Conservation (phyloP, 2,329 filamentous ascomycete species). For the Phyllosticta citrichinensis region DNA sequence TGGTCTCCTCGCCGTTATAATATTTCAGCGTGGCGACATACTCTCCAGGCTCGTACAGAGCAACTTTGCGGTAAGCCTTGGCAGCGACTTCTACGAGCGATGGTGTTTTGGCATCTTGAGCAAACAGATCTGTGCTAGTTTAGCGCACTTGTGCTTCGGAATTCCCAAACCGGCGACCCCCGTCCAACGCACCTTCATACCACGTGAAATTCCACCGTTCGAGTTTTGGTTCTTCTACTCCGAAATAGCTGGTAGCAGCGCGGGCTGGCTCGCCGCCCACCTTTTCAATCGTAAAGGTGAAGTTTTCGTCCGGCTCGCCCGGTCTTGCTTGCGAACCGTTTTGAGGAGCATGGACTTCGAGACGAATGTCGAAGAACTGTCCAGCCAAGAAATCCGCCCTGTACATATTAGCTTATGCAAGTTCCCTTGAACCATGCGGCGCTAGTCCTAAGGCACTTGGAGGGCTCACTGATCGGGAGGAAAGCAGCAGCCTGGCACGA, state of each 20-base stretch:
- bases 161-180: neutral
- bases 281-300: conserved; percentile 65
- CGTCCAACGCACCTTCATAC: conserved; percentile 52
- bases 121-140: conserved; percentile 53
- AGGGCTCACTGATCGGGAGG: conserved; percentile 45
- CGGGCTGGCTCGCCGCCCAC: conserved; percentile 38
- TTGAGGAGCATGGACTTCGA: conserved; percentile 68
- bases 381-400: conserved; percentile 72
- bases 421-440: neutral
- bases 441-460: conserved; percentile 4
- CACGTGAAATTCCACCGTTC: conserved; percentile 79
- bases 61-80: conserved; percentile 67
- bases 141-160: neutral
- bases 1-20: conserved; percentile 61
- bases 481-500: conserved; percentile 37
- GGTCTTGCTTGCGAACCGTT: conserved; percentile 74
- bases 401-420: neutral
- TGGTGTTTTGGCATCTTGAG: conserved; percentile 57
- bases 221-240: conserved; percentile 57
- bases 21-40: conserved; percentile 70
- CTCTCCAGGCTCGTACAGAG: conserved; percentile 66
- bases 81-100: conserved; percentile 70
- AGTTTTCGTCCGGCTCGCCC: conserved; percentile 59
- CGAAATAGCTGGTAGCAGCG: conserved; percentile 56
- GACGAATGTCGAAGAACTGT: conserved; percentile 73